A percentile compares a stretch with the other conserved stretches of the same genome.
phyloP scores from a whole-genome alignment of 805 yeast species.

The Metschnikowia noctiluminum region DNA sequence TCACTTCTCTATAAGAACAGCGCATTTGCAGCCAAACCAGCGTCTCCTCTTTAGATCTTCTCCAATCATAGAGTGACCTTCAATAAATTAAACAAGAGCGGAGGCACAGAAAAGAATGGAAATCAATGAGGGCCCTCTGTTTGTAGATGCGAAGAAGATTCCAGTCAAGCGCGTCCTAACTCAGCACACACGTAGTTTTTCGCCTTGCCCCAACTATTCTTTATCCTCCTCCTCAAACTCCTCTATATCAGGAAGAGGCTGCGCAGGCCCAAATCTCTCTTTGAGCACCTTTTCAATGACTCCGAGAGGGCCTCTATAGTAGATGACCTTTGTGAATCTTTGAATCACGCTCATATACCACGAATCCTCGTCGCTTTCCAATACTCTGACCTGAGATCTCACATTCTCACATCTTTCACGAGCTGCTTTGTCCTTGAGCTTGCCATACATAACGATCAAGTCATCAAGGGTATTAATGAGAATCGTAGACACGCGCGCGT shows the following conservation, averaged over 20 bases:
- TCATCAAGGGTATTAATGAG: constrained; percentile 30
- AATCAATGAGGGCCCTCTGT: no score
- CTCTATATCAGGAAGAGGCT: constrained; percentile 34
- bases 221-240: constrained; percentile 42
- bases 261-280: constrained; percentile 38
- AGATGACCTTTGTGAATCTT: constrained; percentile 37
- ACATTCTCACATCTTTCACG: constrained; percentile 28
- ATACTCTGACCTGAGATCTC: constrained; percentile 22
- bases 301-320: constrained; percentile 41
- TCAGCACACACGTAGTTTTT: neutral
- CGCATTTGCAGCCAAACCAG: no score
- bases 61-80: no score
- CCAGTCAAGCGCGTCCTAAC: neutral
- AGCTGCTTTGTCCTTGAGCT: constrained; percentile 22
- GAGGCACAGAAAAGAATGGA: no score
- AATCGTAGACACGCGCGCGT: constrained; percentile 27
- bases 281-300: constrained; percentile 36
- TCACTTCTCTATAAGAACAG: no score
- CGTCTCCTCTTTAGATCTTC: no score
- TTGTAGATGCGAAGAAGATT: no score
- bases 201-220: constrained; percentile 14
- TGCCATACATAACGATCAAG: constrained; percentile 31
- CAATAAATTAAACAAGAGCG: no score
- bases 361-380: constrained; percentile 22
- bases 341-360: constrained; percentile 36